A percentile compares a stretch with the other conserved stretches of the same genome.
Evolutionary conservation across 2,329 filamentous ascomycete species (phyloP).

Genomic region (Penicillium paneum): DNA sequence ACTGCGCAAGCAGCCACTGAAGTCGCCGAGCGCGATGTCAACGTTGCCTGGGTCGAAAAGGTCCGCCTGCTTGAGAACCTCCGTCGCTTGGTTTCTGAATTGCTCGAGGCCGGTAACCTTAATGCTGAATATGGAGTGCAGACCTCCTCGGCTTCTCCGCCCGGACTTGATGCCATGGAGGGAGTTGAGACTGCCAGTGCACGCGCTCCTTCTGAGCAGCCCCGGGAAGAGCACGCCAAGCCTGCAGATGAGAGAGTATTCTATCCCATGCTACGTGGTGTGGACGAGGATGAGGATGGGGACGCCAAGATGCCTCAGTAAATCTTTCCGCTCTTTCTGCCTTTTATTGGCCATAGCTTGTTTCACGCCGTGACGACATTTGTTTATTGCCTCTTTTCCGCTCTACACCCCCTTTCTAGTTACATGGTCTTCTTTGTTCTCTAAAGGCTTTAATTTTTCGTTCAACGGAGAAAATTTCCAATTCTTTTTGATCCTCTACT

Average conservation of each 20-base stretch:
- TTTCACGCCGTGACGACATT: constrained; percentile 21
- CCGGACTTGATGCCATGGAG: constrained; percentile 27
- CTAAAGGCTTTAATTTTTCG: neutral
- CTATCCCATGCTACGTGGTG: constrained; percentile 32
- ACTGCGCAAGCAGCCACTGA: constrained; percentile 40
- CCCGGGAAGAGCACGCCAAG: constrained; percentile 26
- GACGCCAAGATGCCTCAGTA: constrained; percentile 37
- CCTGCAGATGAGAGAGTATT: constrained; percentile 26
- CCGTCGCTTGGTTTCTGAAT: constrained; percentile 55
- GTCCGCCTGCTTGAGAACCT: constrained; percentile 62
- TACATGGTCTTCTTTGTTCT: neutral
- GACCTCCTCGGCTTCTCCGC: constrained; percentile 17
- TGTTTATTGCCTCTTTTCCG: constrained; percentile 8
- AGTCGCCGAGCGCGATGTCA: constrained; percentile 38
- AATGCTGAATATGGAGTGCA: constrained; percentile 24
- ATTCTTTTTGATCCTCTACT: constrained; percentile 8
- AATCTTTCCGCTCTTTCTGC: neutral
- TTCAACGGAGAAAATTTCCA: neutral
- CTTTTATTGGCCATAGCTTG: neutral
- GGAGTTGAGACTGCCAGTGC: constrained; percentile 32
- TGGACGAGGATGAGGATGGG: constrained; percentile 37
- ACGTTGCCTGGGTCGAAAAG: constrained; percentile 62
- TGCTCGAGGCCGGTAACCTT: constrained; percentile 54
- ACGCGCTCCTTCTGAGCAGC: constrained; percentile 46
- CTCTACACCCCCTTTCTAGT: constrained; percentile 2